Percentiles rank a stretch among this genome's conserved stretches.
These are phyloP conservation scores for Alternaria panax DNA, from an alignment of 2,329 filamentous ascomycete species.

Conservation along the genomic window DNA sequence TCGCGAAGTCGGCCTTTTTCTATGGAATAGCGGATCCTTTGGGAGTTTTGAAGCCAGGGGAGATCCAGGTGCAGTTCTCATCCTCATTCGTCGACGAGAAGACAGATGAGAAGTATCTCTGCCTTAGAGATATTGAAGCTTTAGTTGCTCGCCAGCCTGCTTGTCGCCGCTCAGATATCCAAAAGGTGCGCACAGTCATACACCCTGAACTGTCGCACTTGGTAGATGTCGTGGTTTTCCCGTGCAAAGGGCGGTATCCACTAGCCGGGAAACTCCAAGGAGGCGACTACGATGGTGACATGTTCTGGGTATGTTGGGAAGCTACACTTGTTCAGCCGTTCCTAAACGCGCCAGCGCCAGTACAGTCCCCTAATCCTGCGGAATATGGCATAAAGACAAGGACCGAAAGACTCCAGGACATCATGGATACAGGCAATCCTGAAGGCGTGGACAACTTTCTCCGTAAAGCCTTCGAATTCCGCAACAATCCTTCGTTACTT, in stretches of 20 bases:
- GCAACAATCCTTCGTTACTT: constrained; percentile 64
- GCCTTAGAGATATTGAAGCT: constrained; percentile 65
- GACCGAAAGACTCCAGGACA: constrained; percentile 55
- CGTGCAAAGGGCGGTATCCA: constrained; percentile 66
- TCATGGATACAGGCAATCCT: constrained; percentile 43
- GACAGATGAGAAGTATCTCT: constrained; percentile 61
- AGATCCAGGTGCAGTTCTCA: constrained; percentile 74
- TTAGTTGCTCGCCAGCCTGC: constrained; percentile 75
- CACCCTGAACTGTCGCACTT: constrained; percentile 69
- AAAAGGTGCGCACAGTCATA: constrained; percentile 62
- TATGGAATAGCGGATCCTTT: constrained; percentile 75
- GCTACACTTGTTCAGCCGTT: constrained; percentile 71
- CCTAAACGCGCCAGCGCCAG: constrained; percentile 63
- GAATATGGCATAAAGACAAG: constrained; percentile 62
- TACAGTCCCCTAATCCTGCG: constrained; percentile 55
- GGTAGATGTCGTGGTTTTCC: constrained; percentile 82
- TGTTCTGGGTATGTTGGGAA: constrained; percentile 81
- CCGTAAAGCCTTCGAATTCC: constrained; percentile 64
- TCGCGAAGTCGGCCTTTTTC: constrained; percentile 68
- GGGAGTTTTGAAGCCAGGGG: constrained; percentile 66
- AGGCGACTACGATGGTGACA: constrained; percentile 83
- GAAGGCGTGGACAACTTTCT: constrained; percentile 59
- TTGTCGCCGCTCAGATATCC: constrained; percentile 74
- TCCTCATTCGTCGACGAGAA: constrained; percentile 62
- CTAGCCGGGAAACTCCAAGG: constrained; percentile 76